Percentiles rank a stretch among this genome's conserved stretches.
Evolutionary conservation across 495 filamentous ascomycete genomes (phyloP).

Genomic region (Sporormia fimetaria): DNA sequence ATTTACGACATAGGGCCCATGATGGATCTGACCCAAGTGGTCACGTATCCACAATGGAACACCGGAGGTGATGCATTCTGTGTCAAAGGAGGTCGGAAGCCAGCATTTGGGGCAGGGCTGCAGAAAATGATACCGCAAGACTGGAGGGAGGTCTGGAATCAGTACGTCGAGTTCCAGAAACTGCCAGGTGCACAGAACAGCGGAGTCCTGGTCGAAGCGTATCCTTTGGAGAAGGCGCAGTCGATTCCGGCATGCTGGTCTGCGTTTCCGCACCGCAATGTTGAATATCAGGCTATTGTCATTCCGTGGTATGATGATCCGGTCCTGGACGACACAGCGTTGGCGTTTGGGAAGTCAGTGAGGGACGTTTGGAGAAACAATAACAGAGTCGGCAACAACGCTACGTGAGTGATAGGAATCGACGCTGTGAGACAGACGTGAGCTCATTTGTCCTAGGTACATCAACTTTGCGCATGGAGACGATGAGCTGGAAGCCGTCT

Average conservation of each 20-base stretch:
- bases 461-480: conserved; percentile 28
- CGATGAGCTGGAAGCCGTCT: conserved; percentile 15
- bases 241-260: conserved; percentile 1
- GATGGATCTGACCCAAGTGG: conserved; percentile 20
- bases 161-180: conserved; percentile 10
- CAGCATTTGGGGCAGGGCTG: conserved; percentile 25
- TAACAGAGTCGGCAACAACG: not conserved
- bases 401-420: not conserved
- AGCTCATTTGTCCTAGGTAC: conserved; percentile 13
- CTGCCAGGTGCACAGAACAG: conserved; percentile 3
- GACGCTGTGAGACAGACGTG: not conserved
- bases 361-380: conserved; percentile 1
- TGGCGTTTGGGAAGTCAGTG: conserved; percentile 20
- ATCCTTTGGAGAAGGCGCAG: conserved; percentile 2
- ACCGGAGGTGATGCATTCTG: conserved; percentile 27
- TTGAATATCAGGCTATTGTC: conserved; percentile 24
- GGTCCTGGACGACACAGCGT: conserved; percentile 22
- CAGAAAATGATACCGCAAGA: conserved; percentile 16
- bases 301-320: conserved; percentile 29
- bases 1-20: conserved; percentile 27
- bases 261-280: conserved; percentile 17
- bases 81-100: conserved; percentile 28
- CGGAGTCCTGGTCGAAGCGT: conserved; percentile 7
- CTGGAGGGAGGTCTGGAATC: conserved; percentile 6
- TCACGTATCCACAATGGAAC: conserved; percentile 29